Percentiles rank a stretch among this genome's conserved stretches.
phyloP scores from a whole-genome alignment of 805 yeast species.

The Ogataea trehalophila region DNA sequence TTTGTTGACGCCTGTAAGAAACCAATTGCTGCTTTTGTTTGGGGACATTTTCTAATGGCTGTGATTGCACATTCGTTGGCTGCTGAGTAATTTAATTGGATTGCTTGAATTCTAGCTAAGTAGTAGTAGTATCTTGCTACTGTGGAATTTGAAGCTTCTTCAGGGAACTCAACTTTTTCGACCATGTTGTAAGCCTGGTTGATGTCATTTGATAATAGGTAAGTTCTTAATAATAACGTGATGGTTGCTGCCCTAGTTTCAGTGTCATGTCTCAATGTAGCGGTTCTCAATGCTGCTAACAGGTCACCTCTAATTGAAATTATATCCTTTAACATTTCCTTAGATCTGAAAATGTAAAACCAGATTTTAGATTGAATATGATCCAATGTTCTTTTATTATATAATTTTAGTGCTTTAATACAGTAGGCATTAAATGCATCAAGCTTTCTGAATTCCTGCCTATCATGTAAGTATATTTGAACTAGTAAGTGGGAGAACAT shows the following conservation, averaged over 20 bases:
- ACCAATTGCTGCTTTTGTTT: slow-evolving; percentile 76
- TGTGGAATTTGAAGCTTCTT: slow-evolving; percentile 69
- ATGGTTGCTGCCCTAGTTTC: slow-evolving; percentile 88
- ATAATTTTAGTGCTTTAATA: slow-evolving; percentile 50
- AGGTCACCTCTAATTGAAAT: slow-evolving; percentile 63
- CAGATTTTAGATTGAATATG: slow-evolving; percentile 84
- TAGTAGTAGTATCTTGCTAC: slow-evolving; percentile 91
- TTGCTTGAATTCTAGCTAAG: slow-evolving; percentile 82
- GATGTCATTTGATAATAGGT: slow-evolving; percentile 71
- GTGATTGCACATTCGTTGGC: slow-evolving; percentile 88
- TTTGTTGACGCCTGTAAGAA: slow-evolving; percentile 88
- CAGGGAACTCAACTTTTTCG: slow-evolving; percentile 85
- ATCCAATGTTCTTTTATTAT: slow-evolving; percentile 81
- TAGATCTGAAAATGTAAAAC: slow-evolving; percentile 82
- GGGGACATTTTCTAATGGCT: slow-evolving; percentile 97
- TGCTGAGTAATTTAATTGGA: slow-evolving; percentile 86
- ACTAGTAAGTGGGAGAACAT: slow-evolving; percentile 73
- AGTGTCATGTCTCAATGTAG: slow-evolving; percentile 85
- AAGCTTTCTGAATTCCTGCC: slow-evolving; percentile 42
- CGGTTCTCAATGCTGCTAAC: slow-evolving; percentile 73
- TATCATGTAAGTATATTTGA: slow-evolving; percentile 72
- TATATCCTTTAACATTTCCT: slow-evolving; percentile 55
- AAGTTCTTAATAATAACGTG: slow-evolving; percentile 80
- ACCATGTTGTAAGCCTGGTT: slow-evolving; percentile 86
- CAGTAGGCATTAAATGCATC: slow-evolving; percentile 50